A percentile compares a stretch with the other conserved stretches of the same genome.
Evolutionary conservation across 192 early-diverging fungal species (phyloP).

Genomic region (Backusella australiensis): DNA sequence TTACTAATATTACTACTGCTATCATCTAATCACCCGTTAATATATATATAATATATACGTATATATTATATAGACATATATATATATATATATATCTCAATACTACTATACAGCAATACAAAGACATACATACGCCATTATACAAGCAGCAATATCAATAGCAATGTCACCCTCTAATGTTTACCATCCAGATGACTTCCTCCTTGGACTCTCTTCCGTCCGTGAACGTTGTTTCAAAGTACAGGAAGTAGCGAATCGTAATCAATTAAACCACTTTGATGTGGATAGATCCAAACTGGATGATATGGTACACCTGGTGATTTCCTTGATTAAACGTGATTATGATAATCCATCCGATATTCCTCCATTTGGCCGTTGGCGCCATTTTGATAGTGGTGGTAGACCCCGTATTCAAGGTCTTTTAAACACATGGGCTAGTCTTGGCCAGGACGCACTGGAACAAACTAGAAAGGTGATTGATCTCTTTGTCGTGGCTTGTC

Average conservation of each 20-base stretch:
- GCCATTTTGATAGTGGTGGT: constrained; percentile 73
- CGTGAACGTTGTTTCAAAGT: constrained; percentile 70
- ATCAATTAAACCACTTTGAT: constrained; percentile 70
- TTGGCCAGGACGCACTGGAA: constrained; percentile 40
- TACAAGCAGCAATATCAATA: background rate
- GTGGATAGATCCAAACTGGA: constrained; percentile 66
- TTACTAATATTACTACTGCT: background rate
- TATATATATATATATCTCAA: background rate
- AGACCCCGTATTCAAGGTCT: constrained; percentile 51
- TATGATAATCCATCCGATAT: constrained; percentile 61
- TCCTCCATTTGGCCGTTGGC: constrained; percentile 86
- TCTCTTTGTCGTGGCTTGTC: constrained; percentile 81
- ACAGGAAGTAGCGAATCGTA: constrained; percentile 50
- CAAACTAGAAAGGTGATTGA: constrained; percentile 74
- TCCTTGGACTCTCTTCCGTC: constrained; percentile 67
- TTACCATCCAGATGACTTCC: constrained; percentile 37
- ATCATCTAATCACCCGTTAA: background rate
- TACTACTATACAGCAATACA: background rate
- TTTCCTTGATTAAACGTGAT: constrained; percentile 35
- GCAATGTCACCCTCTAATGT: constrained; percentile 1
- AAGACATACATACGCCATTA: background rate
- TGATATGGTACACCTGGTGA: constrained; percentile 65
- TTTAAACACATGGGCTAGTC: constrained; percentile 43
- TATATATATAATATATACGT: background rate
- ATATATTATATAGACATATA: background rate